These are phyloP conservation scores for Allomyces macrogynus DNA, from an alignment of 192 early-diverging fungal genomes.

Conservation along the genomic window DNA sequence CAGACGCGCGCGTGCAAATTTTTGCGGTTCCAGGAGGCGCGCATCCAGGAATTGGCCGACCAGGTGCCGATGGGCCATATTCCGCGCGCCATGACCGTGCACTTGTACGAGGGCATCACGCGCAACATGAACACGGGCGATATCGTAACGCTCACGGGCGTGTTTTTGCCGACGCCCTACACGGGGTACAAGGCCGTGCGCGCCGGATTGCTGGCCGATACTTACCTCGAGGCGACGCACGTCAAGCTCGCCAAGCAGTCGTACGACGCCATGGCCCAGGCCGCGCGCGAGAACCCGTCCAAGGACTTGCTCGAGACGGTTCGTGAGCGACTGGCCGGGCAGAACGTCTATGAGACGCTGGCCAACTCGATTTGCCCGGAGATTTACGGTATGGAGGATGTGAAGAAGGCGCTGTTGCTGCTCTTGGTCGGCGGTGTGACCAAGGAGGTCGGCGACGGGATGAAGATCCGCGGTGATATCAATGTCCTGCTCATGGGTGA, in stretches of 20 bases:
- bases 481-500: conserved; percentile 98
- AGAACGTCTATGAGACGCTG: conserved; percentile 55
- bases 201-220: conserved; percentile 83
- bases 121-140: conserved; percentile 76
- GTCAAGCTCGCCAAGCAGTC: conserved; percentile 72
- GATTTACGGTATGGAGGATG: conserved; percentile 81
- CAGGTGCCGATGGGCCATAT: conserved; percentile 98
- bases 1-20: conserved; percentile 86
- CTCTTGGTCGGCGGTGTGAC: conserved; percentile 60
- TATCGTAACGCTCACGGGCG: conserved; percentile 56
- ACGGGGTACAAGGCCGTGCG: conserved; percentile 75
- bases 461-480: conserved; percentile 91
- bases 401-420: conserved; percentile 75
- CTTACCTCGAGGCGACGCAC: conserved; percentile 79
- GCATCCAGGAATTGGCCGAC: conserved; percentile 88
- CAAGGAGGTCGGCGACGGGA: conserved; percentile 71
- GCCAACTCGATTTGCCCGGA: conserved; percentile 65
- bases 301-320: conserved; percentile 11
- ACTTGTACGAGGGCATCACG: conserved; percentile 59
- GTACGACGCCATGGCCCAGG: conserved; percentile 59
- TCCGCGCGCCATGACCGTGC: conserved; percentile 84
- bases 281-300: conserved; percentile 9
- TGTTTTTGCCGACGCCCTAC: conserved; percentile 82
- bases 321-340: conserved; percentile 22
- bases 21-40: conserved; percentile 87